Percentiles rank a stretch among this genome's conserved stretches.
Conservation (phyloP, 2,329 filamentous ascomycete genomes). For the Aotearoamyces nothofagi region DNA sequence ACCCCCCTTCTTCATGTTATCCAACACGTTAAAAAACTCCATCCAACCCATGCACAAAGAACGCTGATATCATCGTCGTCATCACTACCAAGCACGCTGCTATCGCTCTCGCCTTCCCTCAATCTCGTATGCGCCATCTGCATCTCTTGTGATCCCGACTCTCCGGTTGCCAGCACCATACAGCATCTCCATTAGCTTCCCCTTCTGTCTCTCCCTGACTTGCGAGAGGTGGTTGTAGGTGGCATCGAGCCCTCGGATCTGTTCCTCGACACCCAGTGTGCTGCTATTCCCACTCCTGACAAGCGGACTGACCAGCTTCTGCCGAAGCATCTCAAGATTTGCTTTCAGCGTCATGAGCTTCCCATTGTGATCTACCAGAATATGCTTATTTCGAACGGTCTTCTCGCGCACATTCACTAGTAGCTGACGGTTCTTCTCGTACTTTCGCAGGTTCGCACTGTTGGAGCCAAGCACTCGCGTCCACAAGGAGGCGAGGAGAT, state of each 20-base stretch:
- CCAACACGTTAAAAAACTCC: too few species aligned
- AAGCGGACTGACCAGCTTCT: conserved; percentile 72
- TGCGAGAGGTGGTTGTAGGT: conserved; percentile 65
- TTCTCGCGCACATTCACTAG: conserved; percentile 66
- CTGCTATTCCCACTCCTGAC: conserved; percentile 55
- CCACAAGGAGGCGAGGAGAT: conserved; percentile 76
- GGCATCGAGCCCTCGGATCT: conserved; percentile 68
- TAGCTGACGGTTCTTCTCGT: conserved; percentile 75
- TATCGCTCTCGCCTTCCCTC: conserved; percentile 2
- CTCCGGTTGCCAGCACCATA: conserved; percentile 32
- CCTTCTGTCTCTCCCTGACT: conserved; percentile 66
- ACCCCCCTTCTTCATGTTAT: too few species aligned
- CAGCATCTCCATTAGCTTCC: conserved; percentile 66
- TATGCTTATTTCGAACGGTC: conserved; percentile 75
- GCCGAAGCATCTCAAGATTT: conserved; percentile 69
- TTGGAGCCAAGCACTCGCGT: conserved; percentile 68
- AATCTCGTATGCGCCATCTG: conserved; percentile 2
- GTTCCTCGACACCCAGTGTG: conserved; percentile 65
- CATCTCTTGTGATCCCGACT: conserved; percentile 1
- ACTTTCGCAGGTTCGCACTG: conserved; percentile 66
- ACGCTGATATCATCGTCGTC: too few species aligned
- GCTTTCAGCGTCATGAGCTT: conserved; percentile 72
- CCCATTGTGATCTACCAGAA: conserved; percentile 76
- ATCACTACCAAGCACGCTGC: too few species aligned
- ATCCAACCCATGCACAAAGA: too few species aligned